phyloP scores from a whole-genome alignment of 129 eudicot species.

The Saposhnikovia divaricata region DNA sequence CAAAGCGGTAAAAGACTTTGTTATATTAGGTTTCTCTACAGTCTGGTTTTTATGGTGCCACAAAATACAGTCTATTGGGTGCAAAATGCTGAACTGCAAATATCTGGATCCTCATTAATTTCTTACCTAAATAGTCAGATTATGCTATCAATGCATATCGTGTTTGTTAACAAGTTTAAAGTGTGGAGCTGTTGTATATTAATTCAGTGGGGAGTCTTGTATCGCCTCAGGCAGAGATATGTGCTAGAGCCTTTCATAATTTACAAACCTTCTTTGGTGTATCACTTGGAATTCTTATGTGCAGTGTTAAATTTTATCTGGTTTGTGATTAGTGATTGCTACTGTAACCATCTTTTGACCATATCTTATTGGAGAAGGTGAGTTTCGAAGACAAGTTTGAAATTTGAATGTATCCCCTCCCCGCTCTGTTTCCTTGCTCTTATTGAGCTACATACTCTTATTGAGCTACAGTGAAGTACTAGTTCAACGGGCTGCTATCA shows the following conservation, averaged over 20 bases:
- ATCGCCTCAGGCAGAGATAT: background rate
- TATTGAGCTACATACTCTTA: too few relatives aligned
- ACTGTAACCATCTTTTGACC: too few relatives aligned
- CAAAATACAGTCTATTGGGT: background rate
- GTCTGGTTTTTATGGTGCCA: background rate
- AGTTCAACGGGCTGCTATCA: too few relatives aligned
- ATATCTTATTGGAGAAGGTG: too few relatives aligned
- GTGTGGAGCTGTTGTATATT: background rate
- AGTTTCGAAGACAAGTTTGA: too few relatives aligned
- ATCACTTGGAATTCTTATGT: background rate
- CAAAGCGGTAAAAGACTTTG: background rate
- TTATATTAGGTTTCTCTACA: background rate
- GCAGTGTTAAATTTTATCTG: too few relatives aligned
- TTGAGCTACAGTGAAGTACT: too few relatives aligned
- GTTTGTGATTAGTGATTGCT: too few relatives aligned
- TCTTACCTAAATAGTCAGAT: background rate
- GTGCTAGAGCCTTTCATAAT: background rate
- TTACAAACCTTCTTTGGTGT: background rate
- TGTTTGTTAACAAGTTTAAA: too few relatives aligned
- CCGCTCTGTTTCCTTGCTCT: too few relatives aligned
- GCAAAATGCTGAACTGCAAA: background rate
- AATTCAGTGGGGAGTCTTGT: background rate
- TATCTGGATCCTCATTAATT: background rate
- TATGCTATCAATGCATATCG: background rate
- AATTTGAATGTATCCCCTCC: too few relatives aligned